These are phyloP conservation scores for Boletus insuetus DNA, from an alignment of 768 basidiomycete species.

Conservation along the genomic window DNA sequence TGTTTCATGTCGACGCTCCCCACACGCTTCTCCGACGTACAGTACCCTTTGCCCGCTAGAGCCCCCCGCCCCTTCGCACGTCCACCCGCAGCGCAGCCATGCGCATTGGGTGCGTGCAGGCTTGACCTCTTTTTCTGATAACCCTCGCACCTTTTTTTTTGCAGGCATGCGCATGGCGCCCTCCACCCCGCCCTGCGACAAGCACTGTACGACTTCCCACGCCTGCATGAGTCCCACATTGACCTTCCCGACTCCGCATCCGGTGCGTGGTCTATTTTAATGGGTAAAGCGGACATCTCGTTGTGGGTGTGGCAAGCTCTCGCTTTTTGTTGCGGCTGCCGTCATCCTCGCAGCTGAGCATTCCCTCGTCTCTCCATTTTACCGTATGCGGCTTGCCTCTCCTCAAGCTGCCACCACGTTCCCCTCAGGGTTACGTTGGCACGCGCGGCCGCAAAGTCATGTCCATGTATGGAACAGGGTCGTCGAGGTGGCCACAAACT, in stretches of 20 bases:
- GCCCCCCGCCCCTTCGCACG: slow-evolving; percentile 3
- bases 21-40: slow-evolving; percentile 16
- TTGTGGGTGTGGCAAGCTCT: slow-evolving; percentile 15
- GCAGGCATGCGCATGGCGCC: background rate
- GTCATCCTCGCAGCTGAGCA: slow-evolving; percentile 7
- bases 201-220: background rate
- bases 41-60: slow-evolving; percentile 19
- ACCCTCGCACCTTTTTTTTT: background rate
- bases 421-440: slow-evolving; percentile 2
- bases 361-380: slow-evolving; percentile 9
- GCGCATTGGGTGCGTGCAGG: background rate
- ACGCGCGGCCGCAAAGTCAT: slow-evolving; percentile 16
- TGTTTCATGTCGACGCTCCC: slow-evolving; percentile 27
- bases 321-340: slow-evolving; percentile 11
- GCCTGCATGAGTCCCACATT: background rate
- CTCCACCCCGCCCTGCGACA: background rate
- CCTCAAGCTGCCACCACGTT: background rate
- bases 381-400: slow-evolving; percentile 10
- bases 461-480: slow-evolving; percentile 11
- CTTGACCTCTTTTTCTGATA: slow-evolving; percentile 3
- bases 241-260: background rate
- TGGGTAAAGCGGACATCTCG: background rate
- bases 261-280: slow-evolving; percentile 4
- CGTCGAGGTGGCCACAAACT: slow-evolving; percentile 2
- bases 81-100: background rate